Conservation (phyloP, 352 stramenopile genomes). For the Aphanomyces euteiches region DNA sequence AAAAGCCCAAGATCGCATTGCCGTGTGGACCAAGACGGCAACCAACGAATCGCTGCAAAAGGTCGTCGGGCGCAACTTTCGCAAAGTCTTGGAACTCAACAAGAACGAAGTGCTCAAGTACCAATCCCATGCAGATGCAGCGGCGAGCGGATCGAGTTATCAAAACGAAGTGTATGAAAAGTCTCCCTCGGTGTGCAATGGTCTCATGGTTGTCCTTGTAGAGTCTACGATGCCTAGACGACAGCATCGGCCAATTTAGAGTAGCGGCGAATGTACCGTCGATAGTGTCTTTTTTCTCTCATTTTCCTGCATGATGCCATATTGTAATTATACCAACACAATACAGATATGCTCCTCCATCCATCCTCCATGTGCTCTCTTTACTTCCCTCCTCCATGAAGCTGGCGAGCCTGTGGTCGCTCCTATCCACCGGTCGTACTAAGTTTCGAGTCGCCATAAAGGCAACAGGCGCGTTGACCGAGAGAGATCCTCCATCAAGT, state of each 20-base stretch:
- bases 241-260: background rate
- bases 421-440: no score
- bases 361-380: no score
- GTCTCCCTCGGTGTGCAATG: slow-evolving; percentile 31
- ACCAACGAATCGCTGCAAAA: slow-evolving; percentile 69
- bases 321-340: slow-evolving; percentile 10
- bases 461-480: no score
- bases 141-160: slow-evolving; percentile 85
- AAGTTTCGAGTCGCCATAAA: no score
- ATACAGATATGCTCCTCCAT: background rate
- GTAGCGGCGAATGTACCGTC: no score
- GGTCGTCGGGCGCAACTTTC: slow-evolving; percentile 76
- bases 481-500: no score
- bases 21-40: slow-evolving; percentile 91
- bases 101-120: slow-evolving; percentile 89
- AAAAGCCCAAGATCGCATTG: slow-evolving; percentile 93
- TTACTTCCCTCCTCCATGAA: no score
- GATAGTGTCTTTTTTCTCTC: background rate
- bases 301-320: background rate
- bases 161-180: slow-evolving; percentile 84
- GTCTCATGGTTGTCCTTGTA: slow-evolving; percentile 9
- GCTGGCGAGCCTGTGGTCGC: no score
- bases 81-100: slow-evolving; percentile 73
- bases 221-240: slow-evolving; percentile 30
- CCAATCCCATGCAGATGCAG: slow-evolving; percentile 82